Evolutionary conservation across 2,329 filamentous ascomycete genomes (phyloP).

Genomic region (Colletotrichum musae): DNA sequence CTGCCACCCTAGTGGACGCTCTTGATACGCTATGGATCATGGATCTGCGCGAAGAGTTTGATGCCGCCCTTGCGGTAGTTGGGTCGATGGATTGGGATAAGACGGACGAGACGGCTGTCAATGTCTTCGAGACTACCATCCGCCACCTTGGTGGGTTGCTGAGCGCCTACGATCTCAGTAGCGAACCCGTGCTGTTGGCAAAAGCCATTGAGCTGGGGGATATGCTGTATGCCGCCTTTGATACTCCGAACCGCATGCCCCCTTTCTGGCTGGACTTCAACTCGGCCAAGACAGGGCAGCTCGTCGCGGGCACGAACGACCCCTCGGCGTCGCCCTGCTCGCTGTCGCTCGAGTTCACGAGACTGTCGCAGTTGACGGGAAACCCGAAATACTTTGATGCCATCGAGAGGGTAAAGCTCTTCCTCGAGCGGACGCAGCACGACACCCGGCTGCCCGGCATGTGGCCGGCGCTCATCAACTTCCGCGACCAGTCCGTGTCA

Average conservation of each 20-base stretch:
- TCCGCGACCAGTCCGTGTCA: constrained; percentile 61
- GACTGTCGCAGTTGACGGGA: constrained; percentile 80
- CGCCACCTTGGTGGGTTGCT: constrained; percentile 79
- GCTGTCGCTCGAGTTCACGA: constrained; percentile 80
- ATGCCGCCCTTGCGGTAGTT: constrained; percentile 58
- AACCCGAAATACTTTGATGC: constrained; percentile 83
- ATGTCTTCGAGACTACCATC: constrained; percentile 80
- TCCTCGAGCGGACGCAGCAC: constrained; percentile 76
- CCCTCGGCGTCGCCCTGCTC: constrained; percentile 70
- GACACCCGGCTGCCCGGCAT: constrained; percentile 79
- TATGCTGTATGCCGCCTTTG: constrained; percentile 76
- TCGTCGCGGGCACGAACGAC: constrained; percentile 46
- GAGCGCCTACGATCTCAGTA: constrained; percentile 77
- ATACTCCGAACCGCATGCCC: constrained; percentile 79
- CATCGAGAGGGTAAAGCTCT: constrained; percentile 76
- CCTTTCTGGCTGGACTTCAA: constrained; percentile 40
- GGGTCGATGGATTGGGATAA: constrained; percentile 67
- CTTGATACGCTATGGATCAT: constrained; percentile 70
- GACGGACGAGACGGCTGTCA: constrained; percentile 58
- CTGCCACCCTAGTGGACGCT: constrained; percentile 60
- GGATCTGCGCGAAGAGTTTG: constrained; percentile 65
- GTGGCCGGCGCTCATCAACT: constrained; percentile 79
- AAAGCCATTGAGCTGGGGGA: constrained; percentile 77
- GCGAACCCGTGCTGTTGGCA: constrained; percentile 65
- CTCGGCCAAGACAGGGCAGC: constrained; percentile 20